Evolutionary conservation across 2,329 filamentous ascomycete species (phyloP), one percentile per base, ranked within the genome.

Genomic region (Fusarium secorum): DNA sequence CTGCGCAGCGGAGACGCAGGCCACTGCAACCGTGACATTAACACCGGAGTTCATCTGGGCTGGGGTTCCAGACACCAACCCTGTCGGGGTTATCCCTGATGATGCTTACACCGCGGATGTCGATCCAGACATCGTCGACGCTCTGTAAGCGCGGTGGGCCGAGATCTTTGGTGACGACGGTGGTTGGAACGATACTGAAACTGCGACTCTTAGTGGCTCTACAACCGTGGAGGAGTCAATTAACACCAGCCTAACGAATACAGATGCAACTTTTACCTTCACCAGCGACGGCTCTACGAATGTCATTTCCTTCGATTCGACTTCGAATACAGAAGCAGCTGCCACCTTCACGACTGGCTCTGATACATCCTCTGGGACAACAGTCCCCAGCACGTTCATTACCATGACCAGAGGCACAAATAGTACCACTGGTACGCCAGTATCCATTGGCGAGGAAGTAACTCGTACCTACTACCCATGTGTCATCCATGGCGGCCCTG

Each of bases 41-140:
- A 26, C 17, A 1, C 0, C 42, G 3, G 8, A 45, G 5, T 26
- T 45, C 2, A 0, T 45, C 3, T 45, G 42, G 24, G 42, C 24
- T 26, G 42, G 42, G 0, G 24, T 26, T 20, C 42, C 17, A 2
- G 3, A 44, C 17, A 26, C 24, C 0, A 20, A 44, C 4, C 42
- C 42, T 13, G 24, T 6, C 8, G 13, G 3, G 0, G 0, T 44
- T 0, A 44, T 44, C 2, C 24, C 42, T 0, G 11, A 45, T 0
- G 24, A 45, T 1, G 42, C 42, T 20, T 45, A 45, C 24, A 26
- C 42, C 8, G 42, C 42, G 0, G 42, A 45, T 3, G 42, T 45
- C 7, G 42, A 26, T 3, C 42, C 24, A 45, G 5, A 45, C 0
- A 45, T 26, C 26, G 11, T 10, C 24, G 11, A 7, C 6, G 7